Conservation (phyloP, 2,329 filamentous ascomycete species). For the Monilinia laxa region DNA sequence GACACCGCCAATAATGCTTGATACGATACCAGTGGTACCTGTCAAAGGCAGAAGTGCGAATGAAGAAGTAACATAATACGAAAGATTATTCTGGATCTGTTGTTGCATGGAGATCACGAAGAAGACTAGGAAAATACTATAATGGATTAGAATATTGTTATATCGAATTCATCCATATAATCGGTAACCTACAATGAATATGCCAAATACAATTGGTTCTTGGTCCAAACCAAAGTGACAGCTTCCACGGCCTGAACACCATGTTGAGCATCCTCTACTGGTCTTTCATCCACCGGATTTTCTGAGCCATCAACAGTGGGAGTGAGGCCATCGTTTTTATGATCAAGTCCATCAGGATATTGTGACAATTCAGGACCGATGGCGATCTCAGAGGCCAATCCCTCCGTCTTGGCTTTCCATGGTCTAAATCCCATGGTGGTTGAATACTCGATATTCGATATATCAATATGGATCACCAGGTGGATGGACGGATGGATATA, state of each 20-base stretch:
- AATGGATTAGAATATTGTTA: neutral
- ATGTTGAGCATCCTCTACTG: constrained; percentile 29
- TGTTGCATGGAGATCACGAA: constrained; percentile 36
- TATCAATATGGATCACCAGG: no score
- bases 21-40: constrained; percentile 35
- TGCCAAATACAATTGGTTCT: constrained; percentile 32
- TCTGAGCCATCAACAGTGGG: neutral
- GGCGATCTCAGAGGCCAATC: constrained; percentile 9
- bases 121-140: constrained; percentile 35
- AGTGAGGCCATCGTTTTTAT: constrained; percentile 10
- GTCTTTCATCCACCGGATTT: constrained; percentile 12
- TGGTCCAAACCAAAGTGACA: constrained; percentile 36
- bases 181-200: constrained; percentile 31
- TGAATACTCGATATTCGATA: no score
- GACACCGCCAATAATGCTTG: constrained; percentile 35
- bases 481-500: no score
- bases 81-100: constrained; percentile 31
- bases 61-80: constrained; percentile 33
- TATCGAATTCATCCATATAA: neutral
- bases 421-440: constrained; percentile 4
- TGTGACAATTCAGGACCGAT: constrained; percentile 2
- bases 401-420: constrained; percentile 16
- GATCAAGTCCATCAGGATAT: constrained; percentile 5
- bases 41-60: constrained; percentile 33
- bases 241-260: constrained; percentile 35